Conservation (phyloP, 1,284 basidiomycete genomes). For the Tetrapyrgos nigripes region DNA sequence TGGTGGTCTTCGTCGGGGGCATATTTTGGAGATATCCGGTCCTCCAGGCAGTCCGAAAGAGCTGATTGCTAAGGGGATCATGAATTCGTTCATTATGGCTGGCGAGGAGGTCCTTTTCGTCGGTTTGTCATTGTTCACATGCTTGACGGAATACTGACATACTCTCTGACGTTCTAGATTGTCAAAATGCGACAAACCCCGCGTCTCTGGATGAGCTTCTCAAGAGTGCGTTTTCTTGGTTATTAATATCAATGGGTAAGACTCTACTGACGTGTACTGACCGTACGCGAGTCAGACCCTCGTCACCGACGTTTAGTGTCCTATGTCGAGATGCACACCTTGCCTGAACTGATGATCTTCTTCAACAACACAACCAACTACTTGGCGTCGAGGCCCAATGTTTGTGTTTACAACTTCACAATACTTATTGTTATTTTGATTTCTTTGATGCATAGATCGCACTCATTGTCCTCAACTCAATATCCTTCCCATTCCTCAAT, state of each 20-base stretch:
- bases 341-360: conserved; percentile 65
- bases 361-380: conserved; percentile 58
- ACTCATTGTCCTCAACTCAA: conserved; percentile 68
- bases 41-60: conserved; percentile 76
- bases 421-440: background rate
- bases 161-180: conserved; percentile 51
- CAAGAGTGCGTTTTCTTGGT: conserved; percentile 47
- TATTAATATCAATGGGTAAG: too few relatives aligned
- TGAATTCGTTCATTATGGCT: conserved; percentile 49
- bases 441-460: conserved; percentile 40
- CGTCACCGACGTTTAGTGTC: conserved; percentile 42
- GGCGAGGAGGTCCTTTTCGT: conserved; percentile 63
- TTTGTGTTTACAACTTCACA: conserved; percentile 30
- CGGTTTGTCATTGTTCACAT: conserved; percentile 47
- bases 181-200: conserved; percentile 68
- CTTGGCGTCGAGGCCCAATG: conserved; percentile 53
- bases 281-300: too few relatives aligned
- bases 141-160: conserved; percentile 3
- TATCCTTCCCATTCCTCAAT: conserved; percentile 70
- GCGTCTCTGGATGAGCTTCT: conserved; percentile 49
- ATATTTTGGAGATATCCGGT: conserved; percentile 74
- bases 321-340: conserved; percentile 50
- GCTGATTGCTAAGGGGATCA: conserved; percentile 53
- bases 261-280: too few relatives aligned
- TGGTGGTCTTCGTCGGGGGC: conserved; percentile 65